Percentiles rank a stretch among this genome's conserved stretches.
These are phyloP conservation scores for Aspergillus floridensis DNA, from an alignment of 2,329 filamentous ascomycete genomes.

Conservation along the genomic window DNA sequence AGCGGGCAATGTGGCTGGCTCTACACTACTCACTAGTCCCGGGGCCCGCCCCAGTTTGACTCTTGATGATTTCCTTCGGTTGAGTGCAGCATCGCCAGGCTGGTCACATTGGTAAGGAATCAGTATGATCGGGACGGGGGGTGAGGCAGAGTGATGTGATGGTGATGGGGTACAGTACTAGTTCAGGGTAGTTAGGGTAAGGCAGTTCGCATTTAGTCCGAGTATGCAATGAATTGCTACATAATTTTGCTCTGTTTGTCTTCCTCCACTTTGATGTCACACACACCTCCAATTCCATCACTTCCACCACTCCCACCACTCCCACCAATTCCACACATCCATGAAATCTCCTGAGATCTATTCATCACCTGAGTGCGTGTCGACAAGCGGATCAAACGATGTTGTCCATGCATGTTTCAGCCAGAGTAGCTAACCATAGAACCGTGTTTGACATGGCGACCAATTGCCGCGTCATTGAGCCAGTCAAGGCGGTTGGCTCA, in stretches of 20 bases:
- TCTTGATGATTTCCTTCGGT: neutral
- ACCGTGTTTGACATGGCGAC: neutral
- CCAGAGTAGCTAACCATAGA: slow-evolving; percentile 2
- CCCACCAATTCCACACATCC: too few relatives aligned
- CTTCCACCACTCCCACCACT: too few relatives aligned
- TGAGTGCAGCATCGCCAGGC: neutral
- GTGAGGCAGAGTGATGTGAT: neutral
- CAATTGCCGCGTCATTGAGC: slow-evolving; percentile 3
- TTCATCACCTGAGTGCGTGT: neutral
- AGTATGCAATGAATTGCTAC: too few relatives aligned
- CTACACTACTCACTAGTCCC: slow-evolving; percentile 3
- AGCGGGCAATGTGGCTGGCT: slow-evolving; percentile 16
- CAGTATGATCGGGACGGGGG: neutral
- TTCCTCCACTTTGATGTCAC: too few relatives aligned
- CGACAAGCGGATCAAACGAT: neutral
- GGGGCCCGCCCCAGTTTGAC: neutral
- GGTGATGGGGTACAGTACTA: neutral
- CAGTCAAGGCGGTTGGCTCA: slow-evolving; percentile 5
- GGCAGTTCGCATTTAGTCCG: too few relatives aligned
- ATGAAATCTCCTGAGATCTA: neutral
- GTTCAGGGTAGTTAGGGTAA: neutral
- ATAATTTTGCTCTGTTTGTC: too few relatives aligned
- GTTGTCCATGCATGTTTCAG: neutral
- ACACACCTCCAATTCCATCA: too few relatives aligned
- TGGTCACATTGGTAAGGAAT: neutral